Evolutionary conservation across 2,329 filamentous ascomycete species (phyloP).

Genomic region (Oidium heveae): DNA sequence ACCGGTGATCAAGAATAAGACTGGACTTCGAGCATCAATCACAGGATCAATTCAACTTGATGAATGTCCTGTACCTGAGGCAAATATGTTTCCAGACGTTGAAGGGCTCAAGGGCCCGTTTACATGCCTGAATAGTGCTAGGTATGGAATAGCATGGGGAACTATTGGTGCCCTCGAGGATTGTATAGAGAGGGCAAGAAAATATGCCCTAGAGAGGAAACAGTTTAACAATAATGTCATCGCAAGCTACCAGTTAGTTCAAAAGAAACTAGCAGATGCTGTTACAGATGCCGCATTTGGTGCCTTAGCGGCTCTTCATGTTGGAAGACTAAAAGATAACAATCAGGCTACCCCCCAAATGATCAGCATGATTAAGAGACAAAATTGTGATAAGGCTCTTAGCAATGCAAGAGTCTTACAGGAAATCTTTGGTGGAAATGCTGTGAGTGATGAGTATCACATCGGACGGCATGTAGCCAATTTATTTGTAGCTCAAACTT

Average conservation of each 20-base stretch:
- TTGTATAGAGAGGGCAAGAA: slow-evolving; percentile 53
- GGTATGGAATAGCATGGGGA: slow-evolving; percentile 83
- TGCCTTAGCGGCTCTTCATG: slow-evolving; percentile 70
- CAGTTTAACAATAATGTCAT: slow-evolving; percentile 94
- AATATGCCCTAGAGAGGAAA: slow-evolving; percentile 75
- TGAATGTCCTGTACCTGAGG: slow-evolving; percentile 62
- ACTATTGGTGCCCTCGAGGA: slow-evolving; percentile 89
- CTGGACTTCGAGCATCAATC: slow-evolving; percentile 70
- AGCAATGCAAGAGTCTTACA: slow-evolving; percentile 58
- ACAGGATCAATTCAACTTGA: slow-evolving; percentile 98
- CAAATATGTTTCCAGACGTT: slow-evolving; percentile 81
- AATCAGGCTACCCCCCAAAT: slow-evolving; percentile 79
- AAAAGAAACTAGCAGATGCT: slow-evolving; percentile 93
- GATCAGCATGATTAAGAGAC: slow-evolving; percentile 89
- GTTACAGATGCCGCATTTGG: slow-evolving; percentile 77
- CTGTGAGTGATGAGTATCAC: slow-evolving; percentile 89
- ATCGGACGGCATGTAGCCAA: slow-evolving; percentile 92
- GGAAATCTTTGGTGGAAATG: slow-evolving; percentile 92
- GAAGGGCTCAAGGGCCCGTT: slow-evolving; percentile 79
- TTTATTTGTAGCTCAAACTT: slow-evolving; percentile 90
- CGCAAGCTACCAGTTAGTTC: slow-evolving; percentile 85
- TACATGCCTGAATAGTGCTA: slow-evolving; percentile 76
- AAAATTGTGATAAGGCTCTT: slow-evolving; percentile 85
- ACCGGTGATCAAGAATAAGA: slow-evolving; percentile 84
- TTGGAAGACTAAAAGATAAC: slow-evolving; percentile 77